Percentiles rank a stretch among this genome's conserved stretches.
Conservation (phyloP, 2,329 filamentous ascomycete species). For the Xylaria arbuscula region DNA sequence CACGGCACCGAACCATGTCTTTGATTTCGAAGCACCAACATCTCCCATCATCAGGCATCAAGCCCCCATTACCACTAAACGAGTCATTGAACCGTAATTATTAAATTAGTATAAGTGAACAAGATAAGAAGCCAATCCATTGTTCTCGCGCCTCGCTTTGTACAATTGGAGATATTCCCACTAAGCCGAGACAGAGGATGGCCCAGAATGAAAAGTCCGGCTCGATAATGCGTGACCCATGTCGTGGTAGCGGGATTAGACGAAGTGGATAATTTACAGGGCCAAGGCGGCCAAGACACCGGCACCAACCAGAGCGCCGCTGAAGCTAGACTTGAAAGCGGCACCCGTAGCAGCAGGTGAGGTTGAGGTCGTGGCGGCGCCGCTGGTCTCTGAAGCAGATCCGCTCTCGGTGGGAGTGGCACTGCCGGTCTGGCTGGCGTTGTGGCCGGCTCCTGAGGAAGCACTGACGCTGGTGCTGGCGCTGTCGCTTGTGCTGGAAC, state of each 20-base stretch:
- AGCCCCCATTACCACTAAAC: slow-evolving; percentile 25
- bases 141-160: slow-evolving; percentile 29
- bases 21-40: slow-evolving; percentile 19
- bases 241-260: slow-evolving; percentile 19
- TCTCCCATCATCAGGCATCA: slow-evolving; percentile 32
- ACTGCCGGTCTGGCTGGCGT: slow-evolving; percentile 25
- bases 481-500: slow-evolving; percentile 4
- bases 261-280: slow-evolving; percentile 41
- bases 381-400: slow-evolving; percentile 14
- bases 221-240: slow-evolving; percentile 35
- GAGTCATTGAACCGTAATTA: slow-evolving; percentile 46
- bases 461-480: slow-evolving; percentile 23
- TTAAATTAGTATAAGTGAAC: slow-evolving; percentile 44
- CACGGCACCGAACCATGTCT: slow-evolving; percentile 25
- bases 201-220: slow-evolving; percentile 43
- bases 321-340: slow-evolving; percentile 45
- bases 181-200: slow-evolving; percentile 41
- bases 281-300: slow-evolving; percentile 45
- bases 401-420: slow-evolving; percentile 30
- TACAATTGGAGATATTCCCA: slow-evolving; percentile 32
- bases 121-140: slow-evolving; percentile 30
- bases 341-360: slow-evolving; percentile 36
- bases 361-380: slow-evolving; percentile 21
- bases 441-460: slow-evolving; percentile 4
- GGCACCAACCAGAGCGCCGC: slow-evolving; percentile 43